Evolutionary conservation across 73 alveolate species (phyloP).

Genomic region (Loxodes magnus): DNA sequence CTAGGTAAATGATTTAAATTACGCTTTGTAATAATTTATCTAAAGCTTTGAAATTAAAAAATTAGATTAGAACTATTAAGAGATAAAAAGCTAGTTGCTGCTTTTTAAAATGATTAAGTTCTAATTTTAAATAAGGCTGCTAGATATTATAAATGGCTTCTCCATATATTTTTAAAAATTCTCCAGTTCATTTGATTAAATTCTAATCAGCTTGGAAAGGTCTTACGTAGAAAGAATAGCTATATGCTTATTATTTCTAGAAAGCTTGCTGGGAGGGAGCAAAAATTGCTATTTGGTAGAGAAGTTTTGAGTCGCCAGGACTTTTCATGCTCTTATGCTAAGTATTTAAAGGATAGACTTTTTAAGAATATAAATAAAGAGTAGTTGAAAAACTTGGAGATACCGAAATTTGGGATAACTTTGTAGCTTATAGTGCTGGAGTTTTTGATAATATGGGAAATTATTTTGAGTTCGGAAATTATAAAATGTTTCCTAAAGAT

Average conservation of each 20-base stretch:
- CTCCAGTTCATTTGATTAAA: constrained; percentile 33
- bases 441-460: constrained; percentile 79
- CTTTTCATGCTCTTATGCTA: constrained; percentile 71
- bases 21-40: no score
- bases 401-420: constrained; percentile 31
- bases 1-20: no score
- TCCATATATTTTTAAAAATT: constrained; percentile 17
- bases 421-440: constrained; percentile 64
- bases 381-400: constrained; percentile 40
- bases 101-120: no score
- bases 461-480: constrained; percentile 55
- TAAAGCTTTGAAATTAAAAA: no score
- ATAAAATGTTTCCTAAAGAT: constrained; percentile 77
- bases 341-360: constrained; percentile 48
- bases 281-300: constrained; percentile 69
- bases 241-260: constrained; percentile 71
- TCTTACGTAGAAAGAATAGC: constrained; percentile 72
- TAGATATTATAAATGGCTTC: constrained; percentile 11
- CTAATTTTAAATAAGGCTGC: no score
- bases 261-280: constrained; percentile 95
- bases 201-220: constrained; percentile 53
- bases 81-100: no score
- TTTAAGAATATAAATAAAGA: constrained; percentile 29
- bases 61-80: no score
- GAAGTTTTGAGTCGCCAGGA: constrained; percentile 92